These are phyloP conservation scores for Blastocystis sp. DNA, from an alignment of 352 stramenopile species.

Conservation along the genomic window DNA sequence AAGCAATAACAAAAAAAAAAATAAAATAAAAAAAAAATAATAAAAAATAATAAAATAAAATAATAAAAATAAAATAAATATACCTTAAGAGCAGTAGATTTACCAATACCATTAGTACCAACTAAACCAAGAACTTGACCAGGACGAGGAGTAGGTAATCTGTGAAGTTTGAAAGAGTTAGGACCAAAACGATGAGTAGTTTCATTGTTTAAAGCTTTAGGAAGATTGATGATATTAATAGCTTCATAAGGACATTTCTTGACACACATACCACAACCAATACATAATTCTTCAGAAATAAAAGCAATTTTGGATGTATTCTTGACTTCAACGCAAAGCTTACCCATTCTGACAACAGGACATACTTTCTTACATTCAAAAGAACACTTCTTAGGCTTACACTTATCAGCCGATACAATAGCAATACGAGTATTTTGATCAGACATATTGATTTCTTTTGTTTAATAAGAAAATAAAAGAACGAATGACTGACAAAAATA, in stretches of 20 bases:
- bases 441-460: too few species aligned
- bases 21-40: too few species aligned
- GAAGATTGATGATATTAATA: slow-evolving; percentile 98
- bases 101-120: slow-evolving; percentile 96
- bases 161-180: slow-evolving; percentile 98
- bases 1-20: too few species aligned
- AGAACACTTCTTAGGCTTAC: slow-evolving; percentile 94
- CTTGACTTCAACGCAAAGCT: slow-evolving; percentile 94
- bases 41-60: too few species aligned
- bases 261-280: slow-evolving; percentile 97
- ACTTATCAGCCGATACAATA: slow-evolving; percentile 88
- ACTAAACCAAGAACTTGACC: slow-evolving; percentile 93
- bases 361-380: slow-evolving; percentile 98
- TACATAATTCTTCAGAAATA: slow-evolving; percentile 95
- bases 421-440: slow-evolving; percentile 65
- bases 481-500: too few species aligned
- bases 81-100: slow-evolving; percentile 87
- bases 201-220: slow-evolving; percentile 83
- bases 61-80: too few species aligned
- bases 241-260: slow-evolving; percentile 99
- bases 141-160: slow-evolving; percentile 83
- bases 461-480: too few species aligned
- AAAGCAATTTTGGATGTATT: slow-evolving; percentile 85
- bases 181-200: slow-evolving; percentile 97
- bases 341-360: slow-evolving; percentile 90